A percentile compares a stretch with the other conserved stretches of the same genome.
phyloP scores from a whole-genome alignment of 805 yeast genomes.

The Pachysolen tannophilus region DNA sequence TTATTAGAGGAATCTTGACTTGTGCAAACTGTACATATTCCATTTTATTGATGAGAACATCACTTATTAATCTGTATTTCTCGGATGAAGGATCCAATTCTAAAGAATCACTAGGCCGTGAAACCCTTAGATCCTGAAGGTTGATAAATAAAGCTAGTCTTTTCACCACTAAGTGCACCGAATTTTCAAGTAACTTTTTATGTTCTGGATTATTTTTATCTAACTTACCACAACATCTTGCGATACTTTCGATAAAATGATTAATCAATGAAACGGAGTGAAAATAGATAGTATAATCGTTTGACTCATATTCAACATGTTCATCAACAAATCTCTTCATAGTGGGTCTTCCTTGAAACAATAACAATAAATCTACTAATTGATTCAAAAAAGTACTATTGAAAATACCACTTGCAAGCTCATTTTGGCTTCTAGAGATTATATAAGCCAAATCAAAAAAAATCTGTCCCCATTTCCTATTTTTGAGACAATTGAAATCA shows the following conservation, averaged over 20 bases:
- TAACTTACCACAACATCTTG: slow-evolving; percentile 32
- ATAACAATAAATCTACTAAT: slow-evolving; percentile 53
- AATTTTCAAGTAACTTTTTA: slow-evolving; percentile 16
- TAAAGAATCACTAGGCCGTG: not conserved
- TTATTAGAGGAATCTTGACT: slow-evolving; percentile 23
- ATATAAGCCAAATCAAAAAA: slow-evolving; percentile 76
- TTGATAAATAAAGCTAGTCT: slow-evolving; percentile 25
- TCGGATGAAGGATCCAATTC: not conserved
- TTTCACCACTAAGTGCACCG: slow-evolving; percentile 23
- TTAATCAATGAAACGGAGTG: slow-evolving; percentile 62
- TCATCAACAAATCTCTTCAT: slow-evolving; percentile 64
- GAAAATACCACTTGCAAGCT: slow-evolving; percentile 39
- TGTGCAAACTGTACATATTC: slow-evolving; percentile 13
- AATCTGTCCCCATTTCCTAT: slow-evolving; percentile 70
- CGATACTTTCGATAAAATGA: slow-evolving; percentile 48
- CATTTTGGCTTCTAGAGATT: slow-evolving; percentile 48
- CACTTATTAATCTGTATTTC: not conserved
- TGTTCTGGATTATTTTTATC: not conserved
- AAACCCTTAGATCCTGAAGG: slow-evolving; percentile 22
- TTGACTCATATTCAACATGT: slow-evolving; percentile 88
- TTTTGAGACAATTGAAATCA: slow-evolving; percentile 44
- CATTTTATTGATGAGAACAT: not conserved
- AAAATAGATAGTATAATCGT: slow-evolving; percentile 69
- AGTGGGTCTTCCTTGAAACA: slow-evolving; percentile 76
- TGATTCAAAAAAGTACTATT: slow-evolving; percentile 42